Percentiles rank a stretch among this genome's conserved stretches.
These are phyloP conservation scores for Yamadazyma phyllophila DNA, from an alignment of 805 yeast species.

Conservation along the genomic window DNA sequence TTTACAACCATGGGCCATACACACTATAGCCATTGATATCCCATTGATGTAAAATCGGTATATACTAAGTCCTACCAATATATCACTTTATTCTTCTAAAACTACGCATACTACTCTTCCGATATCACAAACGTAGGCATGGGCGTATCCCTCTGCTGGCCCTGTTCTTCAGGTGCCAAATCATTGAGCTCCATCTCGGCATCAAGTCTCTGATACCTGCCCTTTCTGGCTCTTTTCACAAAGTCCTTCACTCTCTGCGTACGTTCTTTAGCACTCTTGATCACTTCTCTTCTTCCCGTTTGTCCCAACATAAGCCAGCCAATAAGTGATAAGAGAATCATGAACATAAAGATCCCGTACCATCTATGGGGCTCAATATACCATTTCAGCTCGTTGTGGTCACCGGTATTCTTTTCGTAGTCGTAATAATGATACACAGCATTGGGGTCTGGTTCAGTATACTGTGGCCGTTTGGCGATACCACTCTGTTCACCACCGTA, in stretches of 20 bases:
- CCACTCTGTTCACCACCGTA: slow-evolving; percentile 54
- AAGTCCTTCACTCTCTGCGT: not conserved
- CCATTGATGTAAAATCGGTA: too few species aligned
- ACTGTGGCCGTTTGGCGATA: slow-evolving; percentile 43
- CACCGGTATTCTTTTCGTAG: slow-evolving; percentile 26
- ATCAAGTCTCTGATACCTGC: slow-evolving; percentile 6
- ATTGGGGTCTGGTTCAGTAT: slow-evolving; percentile 19
- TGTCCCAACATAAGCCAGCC: slow-evolving; percentile 34
- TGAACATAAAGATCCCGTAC: slow-evolving; percentile 36
- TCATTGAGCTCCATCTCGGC: slow-evolving; percentile 13
- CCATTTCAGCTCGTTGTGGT: slow-evolving; percentile 37
- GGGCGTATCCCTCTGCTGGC: not conserved
- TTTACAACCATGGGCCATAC: too few species aligned
- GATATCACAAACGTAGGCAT: not conserved
- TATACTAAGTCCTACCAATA: too few species aligned
- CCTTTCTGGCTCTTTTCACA: not conserved
- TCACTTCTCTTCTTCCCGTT: not conserved
- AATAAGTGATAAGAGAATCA: slow-evolving; percentile 22
- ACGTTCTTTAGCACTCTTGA: not conserved
- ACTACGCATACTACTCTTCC: too few species aligned
- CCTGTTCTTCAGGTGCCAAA: not conserved
- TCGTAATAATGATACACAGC: slow-evolving; percentile 24
- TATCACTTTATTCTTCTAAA: too few species aligned
- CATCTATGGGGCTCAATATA: slow-evolving; percentile 43
- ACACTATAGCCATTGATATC: too few species aligned